Evolutionary conservation across 345 rosid species (phyloP).

Genomic region (Salix suchowensis): DNA sequence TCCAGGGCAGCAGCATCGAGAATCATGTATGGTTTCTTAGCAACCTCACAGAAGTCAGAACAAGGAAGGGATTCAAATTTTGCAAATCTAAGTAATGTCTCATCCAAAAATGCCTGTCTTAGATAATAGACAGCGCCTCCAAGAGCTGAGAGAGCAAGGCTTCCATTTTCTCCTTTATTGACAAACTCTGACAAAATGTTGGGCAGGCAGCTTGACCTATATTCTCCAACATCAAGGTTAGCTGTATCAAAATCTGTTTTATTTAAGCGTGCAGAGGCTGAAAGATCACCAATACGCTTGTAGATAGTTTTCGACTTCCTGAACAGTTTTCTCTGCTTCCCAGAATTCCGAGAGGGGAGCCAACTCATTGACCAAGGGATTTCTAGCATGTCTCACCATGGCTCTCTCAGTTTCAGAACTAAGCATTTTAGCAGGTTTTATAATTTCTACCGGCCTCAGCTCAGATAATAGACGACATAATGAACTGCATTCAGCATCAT

Average conservation of each 20-base stretch:
- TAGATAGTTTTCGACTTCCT: conserved; percentile 53
- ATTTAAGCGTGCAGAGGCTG: conserved; percentile 31
- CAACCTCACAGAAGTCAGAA: conserved; percentile 47
- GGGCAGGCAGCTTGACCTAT: conserved; percentile 45
- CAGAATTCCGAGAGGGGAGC: conserved; percentile 73
- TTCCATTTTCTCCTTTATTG: conserved; percentile 46
- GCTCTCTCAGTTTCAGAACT: conserved; percentile 75
- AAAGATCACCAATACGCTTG: conserved; percentile 36
- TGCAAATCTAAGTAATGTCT: conserved; percentile 83
- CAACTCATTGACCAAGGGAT: conserved; percentile 78
- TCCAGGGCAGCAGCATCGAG: conserved; percentile 97
- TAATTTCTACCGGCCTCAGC: conserved; percentile 88
- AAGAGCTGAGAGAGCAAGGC: conserved; percentile 84
- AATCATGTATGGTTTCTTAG: conserved; percentile 72
- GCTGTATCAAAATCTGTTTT: conserved; percentile 26
- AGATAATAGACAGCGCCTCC: conserved; percentile 92
- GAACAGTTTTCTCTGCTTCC: conserved; percentile 76
- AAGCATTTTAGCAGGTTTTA: conserved; percentile 67
- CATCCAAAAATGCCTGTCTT: conserved; percentile 82
- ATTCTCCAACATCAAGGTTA: conserved; percentile 23
- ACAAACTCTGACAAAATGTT: conserved; percentile 48
- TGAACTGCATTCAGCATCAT: conserved; percentile 76
- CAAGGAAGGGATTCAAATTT: conserved; percentile 76
- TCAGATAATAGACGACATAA: conserved; percentile 76
- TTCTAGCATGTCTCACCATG: conserved; percentile 75